Base-by-base conservation (phyloP, 2,329 filamentous ascomycete genomes). In the Rhytidhysteron rufulum region DNA sequence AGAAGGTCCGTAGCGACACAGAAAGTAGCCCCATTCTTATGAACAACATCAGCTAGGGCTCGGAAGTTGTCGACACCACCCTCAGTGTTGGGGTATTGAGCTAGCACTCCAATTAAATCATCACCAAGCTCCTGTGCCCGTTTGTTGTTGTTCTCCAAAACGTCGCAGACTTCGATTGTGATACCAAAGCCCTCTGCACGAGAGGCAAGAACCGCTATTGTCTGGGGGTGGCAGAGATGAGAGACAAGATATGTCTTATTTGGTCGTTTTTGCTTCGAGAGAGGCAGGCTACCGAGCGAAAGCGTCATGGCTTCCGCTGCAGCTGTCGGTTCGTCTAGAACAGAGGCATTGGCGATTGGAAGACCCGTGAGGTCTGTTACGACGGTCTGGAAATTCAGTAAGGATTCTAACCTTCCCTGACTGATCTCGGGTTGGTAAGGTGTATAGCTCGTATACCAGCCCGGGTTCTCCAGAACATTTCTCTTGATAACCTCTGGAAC, bases 391-490 rank as follows among this genome's bases (percentile, higher is more conserved):
- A 89, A 97, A 74, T 97, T 97, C 48, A 97, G 74, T 39, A 97
- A 73, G 5, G 88, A 95, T 74, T 96, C 88, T 47, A 97, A 70
- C 40, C 91, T 83, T 25, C 91, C 91, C 70, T 97, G 91, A 64
- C 89, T 95, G 72, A 97, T 95, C 70, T 97, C 91, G 2, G 91
- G 86, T 71, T 97, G 91, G 68, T 96, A 97, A 13, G 91, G 91
- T 0, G 91, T 96, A 67, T 97, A 96, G 70, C 89, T 95, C 30
- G 91, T 97, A 66, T 97, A 97, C 91, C 91, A 97, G 8, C 84
- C 89, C 4, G 91, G 91, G 63, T 86, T 91, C 74, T 97, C 89
- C 43, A 97, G 72, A 4, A 97, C 78, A 62, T 96, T 96, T 52
- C 90, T 79, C 74, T 93, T 88, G 64, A 97, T 95, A 42, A 96